Percentiles rank a stretch among this genome's conserved stretches.
phyloP scores from a whole-genome alignment of 495 filamentous ascomycete species.

The Immersiella caudata region DNA sequence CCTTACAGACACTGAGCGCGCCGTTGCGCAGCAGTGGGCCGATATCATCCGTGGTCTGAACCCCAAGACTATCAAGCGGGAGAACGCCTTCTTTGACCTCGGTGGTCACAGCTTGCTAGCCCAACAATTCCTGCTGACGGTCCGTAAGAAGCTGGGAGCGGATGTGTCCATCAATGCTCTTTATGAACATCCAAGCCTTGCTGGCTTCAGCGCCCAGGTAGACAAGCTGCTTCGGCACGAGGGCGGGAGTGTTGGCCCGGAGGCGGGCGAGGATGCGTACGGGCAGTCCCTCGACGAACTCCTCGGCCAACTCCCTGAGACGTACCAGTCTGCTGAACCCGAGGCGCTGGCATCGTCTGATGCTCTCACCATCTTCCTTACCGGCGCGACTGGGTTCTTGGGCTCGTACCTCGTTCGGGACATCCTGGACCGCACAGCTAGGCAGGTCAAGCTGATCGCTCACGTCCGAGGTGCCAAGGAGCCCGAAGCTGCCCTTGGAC shows the following conservation, averaged over 20 bases:
- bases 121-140: slow-evolving; percentile 74
- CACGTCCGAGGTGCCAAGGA: slow-evolving; percentile 71
- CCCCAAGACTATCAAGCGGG: slow-evolving; percentile 61
- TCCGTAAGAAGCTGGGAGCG: slow-evolving; percentile 64
- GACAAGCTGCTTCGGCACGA: slow-evolving; percentile 57
- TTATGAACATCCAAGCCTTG: slow-evolving; percentile 74
- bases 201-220: slow-evolving; percentile 72
- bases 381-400: slow-evolving; percentile 90
- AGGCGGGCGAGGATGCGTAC: slow-evolving; percentile 69
- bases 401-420: slow-evolving; percentile 81
- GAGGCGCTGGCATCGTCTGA: slow-evolving; percentile 33
- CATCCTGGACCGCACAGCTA: slow-evolving; percentile 62
- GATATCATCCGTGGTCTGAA: slow-evolving; percentile 58
- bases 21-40: slow-evolving; percentile 42
- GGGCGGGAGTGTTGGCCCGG: slow-evolving; percentile 41
- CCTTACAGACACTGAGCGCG: slow-evolving; percentile 47
- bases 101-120: slow-evolving; percentile 88
- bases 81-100: slow-evolving; percentile 81
- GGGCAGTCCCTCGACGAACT: slow-evolving; percentile 58
- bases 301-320: slow-evolving; percentile 37
- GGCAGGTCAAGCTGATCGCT: slow-evolving; percentile 68
- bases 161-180: slow-evolving; percentile 77
- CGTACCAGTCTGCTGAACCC: slow-evolving; percentile 44
- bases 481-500: slow-evolving; percentile 48
- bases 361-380: slow-evolving; percentile 72